Base-by-base conservation (phyloP, 2,329 filamentous ascomycete species). In the Fusarium kyushuense region DNA sequence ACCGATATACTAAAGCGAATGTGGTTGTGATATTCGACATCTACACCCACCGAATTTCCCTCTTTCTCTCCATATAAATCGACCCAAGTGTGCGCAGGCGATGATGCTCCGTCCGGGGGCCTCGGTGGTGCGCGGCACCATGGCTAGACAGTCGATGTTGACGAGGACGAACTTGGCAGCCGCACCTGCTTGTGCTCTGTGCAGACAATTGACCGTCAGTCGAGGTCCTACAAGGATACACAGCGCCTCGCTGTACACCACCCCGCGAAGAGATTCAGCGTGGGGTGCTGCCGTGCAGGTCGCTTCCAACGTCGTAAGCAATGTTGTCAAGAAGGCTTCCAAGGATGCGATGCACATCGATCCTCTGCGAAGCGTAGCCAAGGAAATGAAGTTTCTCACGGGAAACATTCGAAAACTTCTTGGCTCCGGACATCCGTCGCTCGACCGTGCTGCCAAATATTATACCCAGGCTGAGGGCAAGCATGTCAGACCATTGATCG, bases 391-490 rank as follows among this genome's bases (percentile, higher is more conserved):
- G 80, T 96, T 94, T 74, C 82, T 98, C 75, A 97, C 92, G 13
- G 94, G 94, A 55, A 97, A 98, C 75, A 97, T 98, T 79, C 87
- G 93, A 64, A 92, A 96, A 76, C 85, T 98, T n/a, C 84, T 98
- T 17, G 95, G 95, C 8, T 97, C 94, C 0, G 95, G 95, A 8
- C 95, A 99, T 77, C 96, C 96, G 1, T 94, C 94, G 45, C 87
- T 99, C 63, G 96, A 98, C 77, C 94, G 93, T 41, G 95, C 94
- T 29, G 94, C 96, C 53, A 99, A 99, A 81, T 99, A 99, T 84
- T 99, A 99, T 79, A 97, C 96, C 23, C 92, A 95, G 75, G 92
- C 92, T 62, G 94, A 98, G 84, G 96, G 96, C 67, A 99, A 99
- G 83, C 96, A 98, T 80, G 90, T 99, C 72, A 90, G 96, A 71